A percentile compares a stretch with the other conserved stretches of the same genome.
Evolutionary conservation across 1,139 yeast species (phyloP).

Genomic region (Meyerozyma sp.): DNA sequence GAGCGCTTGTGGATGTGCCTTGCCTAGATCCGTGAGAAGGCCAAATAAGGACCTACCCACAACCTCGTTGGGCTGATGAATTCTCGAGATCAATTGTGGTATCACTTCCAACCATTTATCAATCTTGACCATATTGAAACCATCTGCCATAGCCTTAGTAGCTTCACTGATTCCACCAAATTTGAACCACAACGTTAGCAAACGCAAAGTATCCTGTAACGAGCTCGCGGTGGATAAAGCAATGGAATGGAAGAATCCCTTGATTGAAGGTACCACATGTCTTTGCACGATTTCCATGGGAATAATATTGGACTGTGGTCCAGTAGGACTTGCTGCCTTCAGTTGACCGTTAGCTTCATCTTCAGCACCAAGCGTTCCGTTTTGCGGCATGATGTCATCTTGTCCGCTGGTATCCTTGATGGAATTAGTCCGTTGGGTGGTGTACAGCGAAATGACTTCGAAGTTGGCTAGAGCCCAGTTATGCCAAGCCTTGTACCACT

Average conservation of each 20-base stretch:
- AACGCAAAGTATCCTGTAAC: conserved; percentile 84
- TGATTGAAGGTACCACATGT: conserved; percentile 91
- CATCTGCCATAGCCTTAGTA: conserved; percentile 85
- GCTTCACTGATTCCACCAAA: conserved; percentile 94
- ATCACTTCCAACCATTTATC: conserved; percentile 95
- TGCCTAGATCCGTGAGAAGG: conserved; percentile 79
- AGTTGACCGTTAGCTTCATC: conserved; percentile 9
- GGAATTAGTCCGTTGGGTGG: conserved; percentile 23
- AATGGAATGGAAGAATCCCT: conserved; percentile 93
- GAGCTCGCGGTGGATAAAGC: conserved; percentile 83
- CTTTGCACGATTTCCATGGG: conserved; percentile 64
- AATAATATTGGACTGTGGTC: conserved; percentile 22
- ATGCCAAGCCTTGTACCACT: conserved; percentile 99
- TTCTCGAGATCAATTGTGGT: conserved; percentile 93
- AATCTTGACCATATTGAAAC: conserved; percentile 81
- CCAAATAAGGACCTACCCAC: conserved; percentile 80
- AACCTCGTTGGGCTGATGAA: conserved; percentile 87
- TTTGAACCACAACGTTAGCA: conserved; percentile 90
- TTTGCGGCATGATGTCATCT: conserved; percentile 21
- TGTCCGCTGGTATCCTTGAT: conserved; percentile 18
- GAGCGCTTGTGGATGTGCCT: conserved; percentile 95
- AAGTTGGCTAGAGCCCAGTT: conserved; percentile 98
- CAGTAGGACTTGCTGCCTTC: conserved; percentile 10
- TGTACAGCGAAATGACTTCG: conserved; percentile 76
- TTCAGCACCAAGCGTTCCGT: conserved; percentile 15